Percentiles rank a stretch among this genome's conserved stretches.
phyloP scores from a whole-genome alignment of 768 basidiomycete genomes.

The Lactarius psammicola region DNA sequence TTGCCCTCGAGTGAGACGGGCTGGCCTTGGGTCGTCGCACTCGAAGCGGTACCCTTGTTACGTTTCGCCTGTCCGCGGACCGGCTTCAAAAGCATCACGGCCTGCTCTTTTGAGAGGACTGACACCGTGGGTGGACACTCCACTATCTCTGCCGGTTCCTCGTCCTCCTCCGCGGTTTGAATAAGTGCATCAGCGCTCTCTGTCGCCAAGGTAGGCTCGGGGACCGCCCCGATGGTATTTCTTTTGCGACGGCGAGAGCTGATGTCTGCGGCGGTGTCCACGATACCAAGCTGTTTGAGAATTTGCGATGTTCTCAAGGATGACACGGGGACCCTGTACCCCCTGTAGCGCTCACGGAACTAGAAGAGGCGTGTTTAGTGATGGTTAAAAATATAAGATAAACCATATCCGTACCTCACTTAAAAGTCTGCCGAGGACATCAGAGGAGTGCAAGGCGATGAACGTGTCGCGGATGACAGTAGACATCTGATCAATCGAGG shows the following conservation, averaged over 20 bases:
- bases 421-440: constrained; percentile 71
- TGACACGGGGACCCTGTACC: constrained; percentile 61
- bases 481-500: constrained; percentile 84
- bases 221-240: constrained; percentile 22
- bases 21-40: not conserved
- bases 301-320: constrained; percentile 39
- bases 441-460: constrained; percentile 85
- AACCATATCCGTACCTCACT: constrained; percentile 61
- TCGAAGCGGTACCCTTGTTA: not conserved
- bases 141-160: constrained; percentile 30
- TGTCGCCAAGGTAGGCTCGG: not conserved
- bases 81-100: constrained; percentile 25
- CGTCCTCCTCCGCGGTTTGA: constrained; percentile 26
- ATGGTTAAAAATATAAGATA: not conserved
- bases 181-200: constrained; percentile 21
- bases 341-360: constrained; percentile 38
- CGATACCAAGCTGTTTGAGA: constrained; percentile 35
- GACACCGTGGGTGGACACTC: constrained; percentile 34
- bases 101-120: constrained; percentile 30
- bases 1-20: constrained; percentile 39
- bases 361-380: constrained; percentile 7
- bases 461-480: constrained; percentile 89
- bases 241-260: constrained; percentile 33
- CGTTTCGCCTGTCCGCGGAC: not conserved
- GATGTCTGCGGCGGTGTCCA: constrained; percentile 43